These are phyloP conservation scores for Yarrowia porcina DNA, from an alignment of 805 yeast genomes.

Conservation along the genomic window DNA sequence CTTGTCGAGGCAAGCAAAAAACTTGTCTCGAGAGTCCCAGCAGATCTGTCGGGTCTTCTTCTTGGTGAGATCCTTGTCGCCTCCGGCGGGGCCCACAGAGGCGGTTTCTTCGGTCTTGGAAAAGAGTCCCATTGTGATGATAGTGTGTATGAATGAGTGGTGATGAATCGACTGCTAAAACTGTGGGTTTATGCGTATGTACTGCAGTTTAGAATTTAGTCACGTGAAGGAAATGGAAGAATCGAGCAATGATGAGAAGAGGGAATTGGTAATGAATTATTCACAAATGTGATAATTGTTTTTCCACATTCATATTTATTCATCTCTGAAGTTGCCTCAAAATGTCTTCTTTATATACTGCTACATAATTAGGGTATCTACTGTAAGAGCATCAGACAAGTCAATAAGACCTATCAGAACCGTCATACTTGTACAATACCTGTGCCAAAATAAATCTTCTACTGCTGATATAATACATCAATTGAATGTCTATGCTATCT, in stretches of 20 bases:
- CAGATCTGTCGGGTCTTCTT: constrained; percentile 70
- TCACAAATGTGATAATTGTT: no score
- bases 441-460: no score
- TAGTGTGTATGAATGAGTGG: neutral
- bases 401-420: no score
- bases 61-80: constrained; percentile 43
- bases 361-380: no score
- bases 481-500: neutral
- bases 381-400: no score
- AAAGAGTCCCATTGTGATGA: constrained; percentile 3
- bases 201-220: neutral
- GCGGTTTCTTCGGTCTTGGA: constrained; percentile 9
- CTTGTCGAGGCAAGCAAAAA: constrained; percentile 68
- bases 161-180: neutral
- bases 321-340: no score
- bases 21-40: constrained; percentile 86
- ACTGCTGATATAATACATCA: no score
- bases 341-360: no score
- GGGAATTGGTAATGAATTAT: neutral
- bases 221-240: neutral
- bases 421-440: no score
- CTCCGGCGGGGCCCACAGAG: constrained; percentile 22
- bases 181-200: neutral
- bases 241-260: neutral
- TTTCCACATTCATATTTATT: no score